These are phyloP conservation scores for Pichia kluyveri DNA, from an alignment of 805 yeast species.

Conservation along the genomic window DNA sequence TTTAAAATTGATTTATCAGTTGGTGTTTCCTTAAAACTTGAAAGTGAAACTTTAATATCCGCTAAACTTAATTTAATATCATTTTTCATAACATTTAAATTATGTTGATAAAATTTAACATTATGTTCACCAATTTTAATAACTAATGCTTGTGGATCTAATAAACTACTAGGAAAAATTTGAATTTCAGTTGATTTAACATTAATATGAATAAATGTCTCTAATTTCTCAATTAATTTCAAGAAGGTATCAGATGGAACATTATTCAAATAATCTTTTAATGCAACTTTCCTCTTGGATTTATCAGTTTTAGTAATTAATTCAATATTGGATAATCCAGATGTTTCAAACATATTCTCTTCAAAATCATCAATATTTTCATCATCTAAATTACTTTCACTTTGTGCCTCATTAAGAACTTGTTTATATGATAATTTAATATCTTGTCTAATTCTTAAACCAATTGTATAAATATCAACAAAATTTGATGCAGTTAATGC, in stretches of 20 bases:
- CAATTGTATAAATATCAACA: constrained; percentile 65
- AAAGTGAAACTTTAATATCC: constrained; percentile 59
- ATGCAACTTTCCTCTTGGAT: not conserved
- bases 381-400: not conserved
- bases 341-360: not conserved
- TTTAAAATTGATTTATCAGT: constrained; percentile 36
- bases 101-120: constrained; percentile 45
- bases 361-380: not conserved
- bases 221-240: constrained; percentile 34
- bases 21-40: constrained; percentile 43
- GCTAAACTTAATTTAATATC: constrained; percentile 51
- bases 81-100: constrained; percentile 39
- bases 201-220: constrained; percentile 58
- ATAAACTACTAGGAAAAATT: constrained; percentile 74
- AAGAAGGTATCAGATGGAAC: constrained; percentile 14
- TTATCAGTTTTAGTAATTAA: not conserved
- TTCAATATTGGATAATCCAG: not conserved
- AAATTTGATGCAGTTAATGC: constrained; percentile 81
- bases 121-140: constrained; percentile 44
- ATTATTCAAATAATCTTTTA: not conserved
- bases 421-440: constrained; percentile 65
- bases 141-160: constrained; percentile 69
- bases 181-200: constrained; percentile 51
- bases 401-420: constrained; percentile 54
- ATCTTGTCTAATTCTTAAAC: constrained; percentile 65